A percentile compares a stretch with the other conserved stretches of the same genome.
These are phyloP conservation scores for Schoenoplectus tabernaemontani DNA, from an alignment of 202 grass and related monocot genomes.

Conservation along the genomic window DNA sequence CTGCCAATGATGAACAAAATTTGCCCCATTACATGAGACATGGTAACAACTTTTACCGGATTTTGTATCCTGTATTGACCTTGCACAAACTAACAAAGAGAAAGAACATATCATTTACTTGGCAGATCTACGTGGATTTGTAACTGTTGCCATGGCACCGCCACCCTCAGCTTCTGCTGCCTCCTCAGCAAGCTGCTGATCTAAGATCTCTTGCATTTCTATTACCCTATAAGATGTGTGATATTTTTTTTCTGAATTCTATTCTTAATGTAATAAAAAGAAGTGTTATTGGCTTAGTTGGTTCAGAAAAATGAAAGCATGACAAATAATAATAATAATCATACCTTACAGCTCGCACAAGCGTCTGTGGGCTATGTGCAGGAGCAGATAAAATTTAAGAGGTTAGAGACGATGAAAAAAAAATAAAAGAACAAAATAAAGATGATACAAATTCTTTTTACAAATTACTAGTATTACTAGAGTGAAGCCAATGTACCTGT, in stretches of 20 bases:
- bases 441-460: not conserved
- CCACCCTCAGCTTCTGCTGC: constrained; percentile 92
- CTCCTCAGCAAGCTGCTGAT: constrained; percentile 97
- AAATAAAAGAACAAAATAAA: not conserved
- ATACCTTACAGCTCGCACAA: constrained; percentile 96
- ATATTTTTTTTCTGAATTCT: not conserved
- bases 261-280: not conserved
- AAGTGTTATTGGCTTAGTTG: not conserved
- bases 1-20: not conserved
- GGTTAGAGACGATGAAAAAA: constrained; percentile 7
- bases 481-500: constrained; percentile 45
- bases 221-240: constrained; percentile 50
- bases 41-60: not conserved
- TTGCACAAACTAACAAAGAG: not conserved
- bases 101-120: constrained; percentile 49
- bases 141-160: constrained; percentile 69
- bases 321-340: constrained; percentile 8
- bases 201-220: constrained; percentile 99
- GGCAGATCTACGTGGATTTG: constrained; percentile 82
- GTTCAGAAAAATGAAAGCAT: constrained; percentile 18
- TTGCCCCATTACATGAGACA: not conserved
- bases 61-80: not conserved
- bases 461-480: not conserved
- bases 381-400: constrained; percentile 16
- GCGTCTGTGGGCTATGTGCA: constrained; percentile 81